Conservation (phyloP, 495 filamentous ascomycete genomes). For the Trichoderma erinaceum region DNA sequence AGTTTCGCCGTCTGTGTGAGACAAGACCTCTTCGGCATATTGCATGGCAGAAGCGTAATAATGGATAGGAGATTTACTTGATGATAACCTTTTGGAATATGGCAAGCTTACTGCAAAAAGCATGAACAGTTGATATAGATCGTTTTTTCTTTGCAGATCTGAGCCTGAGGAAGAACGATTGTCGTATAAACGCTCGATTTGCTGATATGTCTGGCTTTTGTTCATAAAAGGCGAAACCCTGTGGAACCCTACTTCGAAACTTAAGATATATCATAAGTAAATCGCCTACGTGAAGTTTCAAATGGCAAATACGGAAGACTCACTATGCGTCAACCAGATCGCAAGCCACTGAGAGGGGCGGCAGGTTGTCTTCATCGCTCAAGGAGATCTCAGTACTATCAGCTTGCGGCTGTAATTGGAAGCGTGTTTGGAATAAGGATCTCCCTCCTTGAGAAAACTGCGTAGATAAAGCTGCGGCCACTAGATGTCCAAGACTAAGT, state of each 20-base stretch:
- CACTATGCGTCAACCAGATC: slow-evolving; percentile 2
- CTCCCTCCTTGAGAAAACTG: not conserved
- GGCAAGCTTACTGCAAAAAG: slow-evolving; percentile 8
- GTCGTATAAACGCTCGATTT: not conserved
- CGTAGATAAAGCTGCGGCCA: not conserved
- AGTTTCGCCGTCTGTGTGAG: not conserved
- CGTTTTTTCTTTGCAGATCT: not conserved
- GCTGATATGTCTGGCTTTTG: not conserved
- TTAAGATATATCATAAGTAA: not conserved
- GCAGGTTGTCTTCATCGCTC: slow-evolving; percentile 1
- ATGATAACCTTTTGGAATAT: not conserved
- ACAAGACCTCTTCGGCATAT: not conserved
- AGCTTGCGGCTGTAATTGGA: not conserved
- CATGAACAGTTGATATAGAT: slow-evolving; percentile 5
- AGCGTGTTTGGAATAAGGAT: not conserved
- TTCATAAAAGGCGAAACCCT: slow-evolving; percentile 3
- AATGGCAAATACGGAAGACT: not conserved
- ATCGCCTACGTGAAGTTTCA: not conserved
- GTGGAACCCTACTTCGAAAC: not conserved
- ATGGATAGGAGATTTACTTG: slow-evolving; percentile 2
- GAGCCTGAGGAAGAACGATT: not conserved
- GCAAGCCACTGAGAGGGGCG: slow-evolving; percentile 3
- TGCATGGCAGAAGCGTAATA: slow-evolving; percentile 3
- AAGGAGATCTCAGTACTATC: not conserved
- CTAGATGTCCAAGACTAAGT: not conserved